Conservation (phyloP, 2,329 filamentous ascomycete species). For the Colletotrichum sp. region DNA sequence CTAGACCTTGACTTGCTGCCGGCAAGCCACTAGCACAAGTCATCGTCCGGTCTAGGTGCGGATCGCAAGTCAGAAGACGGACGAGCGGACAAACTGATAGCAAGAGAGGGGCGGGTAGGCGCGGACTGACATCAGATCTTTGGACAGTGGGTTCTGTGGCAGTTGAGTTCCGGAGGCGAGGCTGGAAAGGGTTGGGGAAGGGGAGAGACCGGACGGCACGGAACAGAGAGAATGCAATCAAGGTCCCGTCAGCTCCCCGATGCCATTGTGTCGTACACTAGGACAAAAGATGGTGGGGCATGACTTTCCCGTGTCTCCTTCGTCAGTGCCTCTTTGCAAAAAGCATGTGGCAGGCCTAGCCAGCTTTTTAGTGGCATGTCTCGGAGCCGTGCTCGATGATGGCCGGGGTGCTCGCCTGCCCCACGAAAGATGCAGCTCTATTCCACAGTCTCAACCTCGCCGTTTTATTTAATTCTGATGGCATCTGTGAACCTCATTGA, state of each 20-base stretch:
- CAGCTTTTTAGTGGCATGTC: neutral
- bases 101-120: neutral
- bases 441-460: neutral
- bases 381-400: neutral
- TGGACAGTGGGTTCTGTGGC: neutral
- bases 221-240: neutral
- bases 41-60: neutral
- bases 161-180: neutral
- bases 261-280: neutral
- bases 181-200: conserved; percentile 2
- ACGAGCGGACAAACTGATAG: neutral
- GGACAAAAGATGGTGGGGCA: neutral
- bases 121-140: neutral
- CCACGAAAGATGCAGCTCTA: neutral
- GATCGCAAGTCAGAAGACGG: neutral
- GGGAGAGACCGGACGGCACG: neutral
- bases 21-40: conserved; percentile 11
- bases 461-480: neutral
- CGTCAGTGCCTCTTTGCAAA: neutral
- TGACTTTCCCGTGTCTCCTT: neutral
- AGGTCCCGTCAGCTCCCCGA: neutral
- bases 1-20: neutral
- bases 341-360: conserved; percentile 11
- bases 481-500: neutral
- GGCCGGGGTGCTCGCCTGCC: neutral